A percentile compares a stretch with the other conserved stretches of the same genome.
phyloP scores from a whole-genome alignment of 225 moss, liverwort and hornwort species.

The Climacium dendroides region DNA sequence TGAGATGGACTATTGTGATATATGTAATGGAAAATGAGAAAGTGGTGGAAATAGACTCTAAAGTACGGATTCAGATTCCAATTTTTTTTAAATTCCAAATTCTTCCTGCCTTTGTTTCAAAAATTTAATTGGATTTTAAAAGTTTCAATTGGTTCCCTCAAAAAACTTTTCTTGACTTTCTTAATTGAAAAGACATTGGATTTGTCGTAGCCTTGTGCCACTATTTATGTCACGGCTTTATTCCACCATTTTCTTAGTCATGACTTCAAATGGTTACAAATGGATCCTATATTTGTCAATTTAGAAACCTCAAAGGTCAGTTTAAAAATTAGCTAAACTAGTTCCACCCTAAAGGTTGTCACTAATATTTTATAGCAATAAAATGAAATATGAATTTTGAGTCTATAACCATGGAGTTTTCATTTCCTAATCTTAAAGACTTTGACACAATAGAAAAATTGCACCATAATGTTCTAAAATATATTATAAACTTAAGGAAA shows the following conservation, averaged over 20 bases:
- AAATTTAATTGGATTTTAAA: not conserved
- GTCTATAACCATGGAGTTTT: fast-evolving
- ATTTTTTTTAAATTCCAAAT: not conserved
- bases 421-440: not conserved
- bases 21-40: too few relatives aligned
- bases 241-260: not conserved
- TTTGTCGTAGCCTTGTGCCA: not conserved
- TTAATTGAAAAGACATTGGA: not conserved
- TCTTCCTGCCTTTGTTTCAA: fast-evolving
- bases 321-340: not conserved
- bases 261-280: not conserved
- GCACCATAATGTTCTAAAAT: not conserved
- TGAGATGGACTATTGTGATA: too few relatives aligned
- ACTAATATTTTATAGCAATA: not conserved
- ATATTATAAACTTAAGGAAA: not conserved
- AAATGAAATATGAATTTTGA: not conserved
- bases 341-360: not conserved
- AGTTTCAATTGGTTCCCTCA: fast-evolving
- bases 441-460: fast-evolving
- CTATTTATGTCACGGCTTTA: not conserved
- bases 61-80: too few relatives aligned
- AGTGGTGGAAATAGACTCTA: too few relatives aligned
- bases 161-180: too few relatives aligned
- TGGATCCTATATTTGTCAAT: not conserved
- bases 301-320: fast-evolving